Conservation (phyloP, 2,329 filamentous ascomycete genomes). For the Aspergillus amoenus region DNA sequence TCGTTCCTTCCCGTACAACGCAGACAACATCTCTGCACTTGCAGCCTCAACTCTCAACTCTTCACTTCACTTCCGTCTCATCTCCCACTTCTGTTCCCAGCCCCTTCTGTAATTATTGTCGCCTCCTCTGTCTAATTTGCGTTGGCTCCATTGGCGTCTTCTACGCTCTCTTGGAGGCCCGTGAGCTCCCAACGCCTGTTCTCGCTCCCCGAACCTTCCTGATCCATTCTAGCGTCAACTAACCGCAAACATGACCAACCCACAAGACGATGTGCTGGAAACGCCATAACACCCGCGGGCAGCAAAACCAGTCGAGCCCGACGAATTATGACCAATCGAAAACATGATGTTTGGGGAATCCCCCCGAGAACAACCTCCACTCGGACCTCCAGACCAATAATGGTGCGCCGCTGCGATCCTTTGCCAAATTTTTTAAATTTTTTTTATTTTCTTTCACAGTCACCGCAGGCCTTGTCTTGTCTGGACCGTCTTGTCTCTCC, state of each 20-base stretch:
- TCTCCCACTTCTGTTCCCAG: background rate
- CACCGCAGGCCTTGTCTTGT: background rate
- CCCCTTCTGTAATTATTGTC: background rate
- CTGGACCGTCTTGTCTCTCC: background rate
- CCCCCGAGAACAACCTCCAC: background rate
- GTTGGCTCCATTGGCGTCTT: no score
- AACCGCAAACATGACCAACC: background rate
- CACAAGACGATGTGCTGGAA: background rate
- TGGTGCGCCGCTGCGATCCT: background rate
- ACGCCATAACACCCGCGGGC: background rate
- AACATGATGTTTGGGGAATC: background rate
- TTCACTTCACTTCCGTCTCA: background rate
- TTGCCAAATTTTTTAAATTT: background rate
- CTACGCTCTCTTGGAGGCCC: background rate
- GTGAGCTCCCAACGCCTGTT: background rate
- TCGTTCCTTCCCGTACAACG: background rate
- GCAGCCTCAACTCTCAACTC: background rate
- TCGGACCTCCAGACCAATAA: constrained; percentile 1
- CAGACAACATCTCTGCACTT: background rate
- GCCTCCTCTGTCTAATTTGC: background rate
- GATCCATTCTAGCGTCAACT: constrained; percentile 13
- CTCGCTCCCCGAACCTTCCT: constrained; percentile 18
- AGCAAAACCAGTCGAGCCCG: background rate
- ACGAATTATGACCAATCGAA: background rate
- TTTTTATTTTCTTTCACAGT: background rate